Base-by-base conservation (phyloP, 176 grass and related monocot genomes). In the Tuctoria greenei region DNA sequence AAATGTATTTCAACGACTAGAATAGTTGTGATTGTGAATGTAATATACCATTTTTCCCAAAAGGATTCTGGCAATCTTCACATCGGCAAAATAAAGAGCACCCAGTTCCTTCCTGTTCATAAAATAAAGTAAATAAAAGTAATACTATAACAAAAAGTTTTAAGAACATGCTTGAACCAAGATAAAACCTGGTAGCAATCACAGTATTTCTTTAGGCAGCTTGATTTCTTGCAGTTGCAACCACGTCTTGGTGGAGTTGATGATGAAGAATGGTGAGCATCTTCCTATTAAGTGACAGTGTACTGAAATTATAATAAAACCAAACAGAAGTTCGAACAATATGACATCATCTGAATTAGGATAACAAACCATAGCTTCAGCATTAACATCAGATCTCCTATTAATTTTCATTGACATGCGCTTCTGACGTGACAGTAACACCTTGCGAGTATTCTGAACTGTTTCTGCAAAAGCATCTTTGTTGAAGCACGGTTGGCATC, bases 211-310 rank as follows among this genome's bases (percentile, higher is more conserved):
- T 90, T 90, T 47, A 87, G 76, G 76, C 88, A 90, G 77, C 81
- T 90, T 67, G 88, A 90, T 72, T 90, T 90, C 84, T 90, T 90
- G 88, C 88, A 90, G 61, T 81, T 90, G 71, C 88, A 90, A 62
- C 88, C 80, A 77, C 72, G 67, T 68, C 45, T 90, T 62, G 76
- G 88, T 0, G 80, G 88, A 71, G 84, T 83, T 38, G 84, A 90
- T 56, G 88, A 86, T 72, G 88, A 86, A 34, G 88, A 83, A 75
- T 84, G 61, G 59, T 73, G 81, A 40, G 80, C 25, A 31, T 90
- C 80, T 90, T 90, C 84, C 88, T 90, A 64, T 50, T 47, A 18
- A 27, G 21, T 38, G 7, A 76, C 7, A 62, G 37, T 51, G 31
- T 14, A 54, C 16, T 5, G 18, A 85, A 41, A 71, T 37, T 77